phyloP scores from a whole-genome alignment of 352 stramenopile genomes.

The Globisporangium middletonii region DNA sequence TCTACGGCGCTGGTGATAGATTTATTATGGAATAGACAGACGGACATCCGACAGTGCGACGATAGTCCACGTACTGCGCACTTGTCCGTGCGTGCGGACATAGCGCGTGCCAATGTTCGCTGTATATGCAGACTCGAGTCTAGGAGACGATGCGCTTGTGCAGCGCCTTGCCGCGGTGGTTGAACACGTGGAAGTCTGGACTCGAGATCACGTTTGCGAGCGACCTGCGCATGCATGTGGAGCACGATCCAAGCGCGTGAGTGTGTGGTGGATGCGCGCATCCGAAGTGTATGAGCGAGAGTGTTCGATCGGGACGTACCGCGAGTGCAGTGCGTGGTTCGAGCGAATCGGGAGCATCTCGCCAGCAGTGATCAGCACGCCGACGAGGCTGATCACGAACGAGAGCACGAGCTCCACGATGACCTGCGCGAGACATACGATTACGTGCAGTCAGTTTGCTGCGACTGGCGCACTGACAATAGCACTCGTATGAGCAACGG shows the following conservation, averaged over 20 bases:
- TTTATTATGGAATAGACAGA: slow-evolving; percentile 16
- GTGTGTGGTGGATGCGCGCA: neutral
- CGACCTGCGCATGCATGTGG: slow-evolving; percentile 25
- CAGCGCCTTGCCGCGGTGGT: slow-evolving; percentile 69
- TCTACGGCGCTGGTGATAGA: slow-evolving; percentile 4
- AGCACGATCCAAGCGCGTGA: neutral
- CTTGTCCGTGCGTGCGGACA: no score
- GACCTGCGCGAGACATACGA: slow-evolving; percentile 24
- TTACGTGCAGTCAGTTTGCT: neutral
- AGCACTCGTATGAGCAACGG: neutral
- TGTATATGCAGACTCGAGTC: neutral
- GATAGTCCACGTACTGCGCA: no score
- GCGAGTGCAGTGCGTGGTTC: slow-evolving; percentile 53
- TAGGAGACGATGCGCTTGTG: slow-evolving; percentile 54
- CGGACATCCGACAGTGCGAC: neutral
- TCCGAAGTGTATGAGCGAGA: neutral
- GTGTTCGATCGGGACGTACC: slow-evolving; percentile 21
- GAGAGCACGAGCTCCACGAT: slow-evolving; percentile 63
- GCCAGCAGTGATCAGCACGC: slow-evolving; percentile 62
- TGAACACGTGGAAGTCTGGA: slow-evolving; percentile 79
- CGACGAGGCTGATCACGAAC: slow-evolving; percentile 61
- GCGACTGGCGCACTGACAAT: neutral
- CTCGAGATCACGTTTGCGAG: slow-evolving; percentile 56
- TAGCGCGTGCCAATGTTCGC: no score
- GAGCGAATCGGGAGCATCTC: slow-evolving; percentile 73